Evolutionary conservation across 768 basidiomycete species (phyloP).

Genomic region (Trametes villosa): DNA sequence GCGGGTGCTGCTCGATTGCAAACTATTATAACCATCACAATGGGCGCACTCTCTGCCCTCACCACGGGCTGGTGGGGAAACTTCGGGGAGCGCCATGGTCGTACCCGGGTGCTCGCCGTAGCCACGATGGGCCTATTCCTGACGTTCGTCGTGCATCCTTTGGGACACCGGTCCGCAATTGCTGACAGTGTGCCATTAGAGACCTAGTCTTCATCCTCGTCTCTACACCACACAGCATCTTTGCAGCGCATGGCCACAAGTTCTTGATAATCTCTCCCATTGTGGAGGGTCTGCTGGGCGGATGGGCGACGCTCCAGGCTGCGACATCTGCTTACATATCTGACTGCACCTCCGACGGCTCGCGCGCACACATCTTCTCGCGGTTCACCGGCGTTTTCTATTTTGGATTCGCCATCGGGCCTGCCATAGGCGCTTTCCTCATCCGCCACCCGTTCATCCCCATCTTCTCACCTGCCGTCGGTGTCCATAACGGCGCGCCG

Average conservation of each 20-base stretch:
- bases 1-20: conserved; percentile 75
- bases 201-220: conserved; percentile 83
- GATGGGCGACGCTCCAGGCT: conserved; percentile 67
- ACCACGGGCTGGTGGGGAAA: conserved; percentile 90
- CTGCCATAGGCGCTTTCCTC: conserved; percentile 63
- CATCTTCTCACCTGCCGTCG: conserved; percentile 25
- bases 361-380: conserved; percentile 60
- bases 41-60: conserved; percentile 79
- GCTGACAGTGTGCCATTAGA: conserved; percentile 43
- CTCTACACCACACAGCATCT: conserved; percentile 61
- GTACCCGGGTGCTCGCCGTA: conserved; percentile 72
- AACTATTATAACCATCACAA: conserved; percentile 73
- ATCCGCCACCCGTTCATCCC: conserved; percentile 49
- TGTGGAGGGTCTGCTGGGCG: conserved; percentile 80
- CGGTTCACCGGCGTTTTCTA: conserved; percentile 79
- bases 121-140: conserved; percentile 70
- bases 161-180: conserved; percentile 32
- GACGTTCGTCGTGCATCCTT: conserved; percentile 58
- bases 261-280: conserved; percentile 79
- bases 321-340: conserved; percentile 74
- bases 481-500: conserved; percentile 39
- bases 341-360: conserved; percentile 82
- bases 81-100: conserved; percentile 74
- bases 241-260: conserved; percentile 68
- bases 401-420: conserved; percentile 78